These are phyloP conservation scores for Galerina marginata DNA, from an alignment of 768 basidiomycete species.

Conservation along the genomic window DNA sequence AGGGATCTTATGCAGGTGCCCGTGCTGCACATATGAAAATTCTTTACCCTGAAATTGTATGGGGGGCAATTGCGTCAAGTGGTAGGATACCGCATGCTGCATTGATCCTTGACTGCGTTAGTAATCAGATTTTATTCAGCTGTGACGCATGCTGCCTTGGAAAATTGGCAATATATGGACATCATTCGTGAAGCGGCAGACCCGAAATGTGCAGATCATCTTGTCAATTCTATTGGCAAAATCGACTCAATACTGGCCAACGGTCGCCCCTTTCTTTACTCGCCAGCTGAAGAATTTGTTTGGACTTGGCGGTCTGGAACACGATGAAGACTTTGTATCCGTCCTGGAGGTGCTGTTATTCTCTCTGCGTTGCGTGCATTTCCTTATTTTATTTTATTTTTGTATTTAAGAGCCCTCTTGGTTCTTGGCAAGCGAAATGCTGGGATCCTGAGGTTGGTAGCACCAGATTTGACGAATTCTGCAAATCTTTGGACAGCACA, in stretches of 20 bases:
- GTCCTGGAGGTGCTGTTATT: conserved; percentile 59
- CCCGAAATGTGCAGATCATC: conserved; percentile 59
- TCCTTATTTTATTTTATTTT: conserved; percentile 20
- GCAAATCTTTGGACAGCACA: conserved; percentile 57
- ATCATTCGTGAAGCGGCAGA: conserved; percentile 76
- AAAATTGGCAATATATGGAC: conserved; percentile 90
- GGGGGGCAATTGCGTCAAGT: conserved; percentile 87
- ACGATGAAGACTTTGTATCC: conserved; percentile 81
- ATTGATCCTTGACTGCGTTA: neutral
- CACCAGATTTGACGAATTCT: conserved; percentile 72
- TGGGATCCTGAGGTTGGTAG: conserved; percentile 82
- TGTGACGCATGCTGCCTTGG: conserved; percentile 83
- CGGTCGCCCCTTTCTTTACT: conserved; percentile 45
- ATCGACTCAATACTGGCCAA: conserved; percentile 67
- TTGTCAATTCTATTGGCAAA: conserved; percentile 59
- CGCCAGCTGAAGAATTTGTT: conserved; percentile 73
- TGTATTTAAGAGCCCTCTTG: conserved; percentile 57
- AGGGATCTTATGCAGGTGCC: conserved; percentile 93
- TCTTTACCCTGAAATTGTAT: conserved; percentile 88
- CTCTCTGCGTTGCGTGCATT: neutral
- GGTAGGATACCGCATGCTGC: conserved; percentile 46
- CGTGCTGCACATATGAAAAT: conserved; percentile 91
- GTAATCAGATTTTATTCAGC: conserved; percentile 41
- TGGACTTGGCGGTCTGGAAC: conserved; percentile 67
- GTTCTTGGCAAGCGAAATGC: conserved; percentile 81